Evolutionary conservation across 352 stramenopile species (phyloP).

Genomic region (Globisporangium megalacanthum): DNA sequence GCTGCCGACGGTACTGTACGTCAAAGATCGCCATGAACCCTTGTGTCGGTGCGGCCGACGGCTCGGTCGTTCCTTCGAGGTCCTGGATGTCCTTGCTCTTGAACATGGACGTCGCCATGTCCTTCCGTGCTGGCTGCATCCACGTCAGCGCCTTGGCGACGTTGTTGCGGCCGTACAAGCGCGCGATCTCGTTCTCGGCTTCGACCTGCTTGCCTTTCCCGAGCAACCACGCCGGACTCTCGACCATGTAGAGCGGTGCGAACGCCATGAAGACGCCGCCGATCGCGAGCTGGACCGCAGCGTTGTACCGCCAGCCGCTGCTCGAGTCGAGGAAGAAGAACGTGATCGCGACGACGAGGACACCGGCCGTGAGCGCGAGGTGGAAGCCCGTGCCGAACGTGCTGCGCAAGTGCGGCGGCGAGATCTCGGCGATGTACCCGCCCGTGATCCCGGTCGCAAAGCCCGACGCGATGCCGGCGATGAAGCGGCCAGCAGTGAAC

Average conservation of each 20-base stretch:
- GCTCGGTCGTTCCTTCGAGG: constrained; percentile 3
- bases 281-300: constrained; percentile 27
- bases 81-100: constrained; percentile 2
- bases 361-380: constrained; percentile 36
- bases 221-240: constrained; percentile 35
- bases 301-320: constrained; percentile 34
- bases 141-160: constrained; percentile 20
- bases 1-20: constrained; percentile 21
- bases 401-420: constrained; percentile 28
- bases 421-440: constrained; percentile 44
- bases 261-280: constrained; percentile 21
- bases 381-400: constrained; percentile 29
- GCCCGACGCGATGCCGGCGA: constrained; percentile 34
- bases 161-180: constrained; percentile 24
- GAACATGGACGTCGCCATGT: background rate
- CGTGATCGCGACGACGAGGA: constrained; percentile 33
- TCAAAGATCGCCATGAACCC: constrained; percentile 14
- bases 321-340: constrained; percentile 52
- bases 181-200: constrained; percentile 19
- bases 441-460: constrained; percentile 20
- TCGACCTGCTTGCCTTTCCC: constrained; percentile 20
- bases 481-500: constrained; percentile 28
- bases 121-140: constrained; percentile 13
- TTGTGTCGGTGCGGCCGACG: background rate
- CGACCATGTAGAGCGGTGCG: constrained; percentile 24